Evolutionary conservation across 805 yeast species (phyloP).

Genomic region (Kodamaea nitidulidarum): DNA sequence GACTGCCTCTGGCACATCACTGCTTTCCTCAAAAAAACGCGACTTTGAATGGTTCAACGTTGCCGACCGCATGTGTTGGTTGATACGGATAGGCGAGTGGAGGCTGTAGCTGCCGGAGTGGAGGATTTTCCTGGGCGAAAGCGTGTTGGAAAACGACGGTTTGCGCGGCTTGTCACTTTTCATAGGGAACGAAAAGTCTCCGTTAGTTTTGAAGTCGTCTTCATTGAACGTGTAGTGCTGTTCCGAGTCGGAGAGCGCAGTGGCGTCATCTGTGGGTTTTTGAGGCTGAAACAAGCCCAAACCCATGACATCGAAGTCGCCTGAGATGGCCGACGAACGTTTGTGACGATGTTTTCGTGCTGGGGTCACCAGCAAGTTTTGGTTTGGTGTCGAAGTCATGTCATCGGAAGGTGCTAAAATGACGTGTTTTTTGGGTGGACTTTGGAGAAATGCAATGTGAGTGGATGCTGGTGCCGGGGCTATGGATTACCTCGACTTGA

Average conservation of each 20-base stretch:
- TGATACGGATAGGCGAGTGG: constrained; percentile 33
- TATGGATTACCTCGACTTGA: not conserved
- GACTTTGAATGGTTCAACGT: constrained; percentile 16
- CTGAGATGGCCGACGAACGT: constrained; percentile 84
- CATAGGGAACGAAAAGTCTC: constrained; percentile 30
- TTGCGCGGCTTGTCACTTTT: too few species aligned
- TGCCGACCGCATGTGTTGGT: constrained; percentile 19
- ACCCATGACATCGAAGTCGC: constrained; percentile 63
- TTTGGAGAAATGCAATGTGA: not conserved
- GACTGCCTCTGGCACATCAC: constrained; percentile 34
- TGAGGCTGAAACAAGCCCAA: constrained; percentile 30
- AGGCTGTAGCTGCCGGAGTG: constrained; percentile 17
- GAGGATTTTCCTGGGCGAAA: constrained; percentile 8
- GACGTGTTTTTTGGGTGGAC: not conserved
- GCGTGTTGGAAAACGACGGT: constrained; percentile 6
- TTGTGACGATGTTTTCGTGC: constrained; percentile 67
- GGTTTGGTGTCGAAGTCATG: constrained; percentile 12
- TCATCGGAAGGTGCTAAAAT: not conserved
- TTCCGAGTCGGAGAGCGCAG: constrained; percentile 5
- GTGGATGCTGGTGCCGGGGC: too few species aligned
- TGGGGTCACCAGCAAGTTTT: constrained; percentile 9
- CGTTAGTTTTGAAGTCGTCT: constrained; percentile 27
- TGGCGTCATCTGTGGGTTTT: constrained; percentile 7
- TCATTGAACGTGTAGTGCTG: constrained; percentile 29
- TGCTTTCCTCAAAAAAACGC: constrained; percentile 30